phyloP scores from a whole-genome alignment of 2,329 filamentous ascomycete genomes.

The Myriosclerotinia scirpicola region DNA sequence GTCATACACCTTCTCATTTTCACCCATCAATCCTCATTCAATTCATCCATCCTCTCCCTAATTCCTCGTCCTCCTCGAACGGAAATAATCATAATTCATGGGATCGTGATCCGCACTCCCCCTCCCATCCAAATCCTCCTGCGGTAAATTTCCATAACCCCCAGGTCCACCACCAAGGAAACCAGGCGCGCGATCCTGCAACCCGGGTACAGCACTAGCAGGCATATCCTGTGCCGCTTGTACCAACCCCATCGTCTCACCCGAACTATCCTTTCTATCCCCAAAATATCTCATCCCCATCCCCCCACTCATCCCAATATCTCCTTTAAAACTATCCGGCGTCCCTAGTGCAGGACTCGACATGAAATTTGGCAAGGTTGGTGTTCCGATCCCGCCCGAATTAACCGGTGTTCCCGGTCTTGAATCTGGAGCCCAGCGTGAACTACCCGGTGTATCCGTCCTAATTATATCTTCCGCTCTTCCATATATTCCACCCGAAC shows the following conservation, averaged over 20 bases:
- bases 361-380: constrained; percentile 2
- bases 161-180: constrained; percentile 58
- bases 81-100: constrained; percentile 40
- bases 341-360: not conserved
- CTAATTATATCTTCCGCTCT: constrained; percentile 55
- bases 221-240: constrained; percentile 11
- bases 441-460: constrained; percentile 36
- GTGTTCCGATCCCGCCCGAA: constrained; percentile 1
- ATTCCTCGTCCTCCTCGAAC: constrained; percentile 29
- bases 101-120: constrained; percentile 36
- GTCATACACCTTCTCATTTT: not conserved
- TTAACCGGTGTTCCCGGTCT: constrained; percentile 33
- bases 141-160: constrained; percentile 60
- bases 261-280: constrained; percentile 7
- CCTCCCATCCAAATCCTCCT: constrained; percentile 41
- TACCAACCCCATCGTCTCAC: constrained; percentile 10
- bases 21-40: not conserved
- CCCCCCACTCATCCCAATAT: constrained; percentile 16
- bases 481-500: constrained; percentile 64
- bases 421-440: constrained; percentile 29
- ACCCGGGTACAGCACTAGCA: not conserved
- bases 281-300: constrained; percentile 7
- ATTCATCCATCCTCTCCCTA: not conserved
- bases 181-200: constrained; percentile 46
- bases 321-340: constrained; percentile 6